Conservation (phyloP, 2,329 filamentous ascomycete genomes). For the Apiospora pterosperma region DNA sequence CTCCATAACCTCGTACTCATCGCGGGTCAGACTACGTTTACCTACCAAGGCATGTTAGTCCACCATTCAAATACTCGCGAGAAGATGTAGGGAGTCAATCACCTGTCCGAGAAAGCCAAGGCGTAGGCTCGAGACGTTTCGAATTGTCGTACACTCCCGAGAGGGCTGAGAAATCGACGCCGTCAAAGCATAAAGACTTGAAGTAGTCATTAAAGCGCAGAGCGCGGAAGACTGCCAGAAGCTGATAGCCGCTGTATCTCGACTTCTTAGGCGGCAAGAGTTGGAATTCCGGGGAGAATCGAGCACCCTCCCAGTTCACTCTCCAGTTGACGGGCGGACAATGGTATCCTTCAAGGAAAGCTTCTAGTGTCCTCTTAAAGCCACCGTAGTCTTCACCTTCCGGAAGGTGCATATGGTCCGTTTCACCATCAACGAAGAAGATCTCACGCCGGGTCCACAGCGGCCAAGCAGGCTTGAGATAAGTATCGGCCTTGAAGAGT, state of each 20-base stretch:
- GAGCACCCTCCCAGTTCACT: conserved; percentile 42
- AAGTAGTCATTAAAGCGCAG: conserved; percentile 59
- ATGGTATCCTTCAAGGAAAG: conserved; percentile 51
- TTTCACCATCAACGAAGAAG: conserved; percentile 50
- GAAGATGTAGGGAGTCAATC: conserved; percentile 13
- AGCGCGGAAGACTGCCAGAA: conserved; percentile 54
- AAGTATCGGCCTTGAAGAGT: conserved; percentile 51
- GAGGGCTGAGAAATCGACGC: conserved; percentile 46
- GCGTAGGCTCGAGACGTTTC: conserved; percentile 42
- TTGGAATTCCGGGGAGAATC: conserved; percentile 49
- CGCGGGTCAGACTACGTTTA: conserved; percentile 42
- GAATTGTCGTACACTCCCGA: conserved; percentile 39
- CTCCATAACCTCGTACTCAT: conserved; percentile 43
- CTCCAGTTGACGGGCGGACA: conserved; percentile 51
- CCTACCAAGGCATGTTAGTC: conserved; percentile 7
- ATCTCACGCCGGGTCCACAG: conserved; percentile 50
- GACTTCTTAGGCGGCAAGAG: conserved; percentile 40
- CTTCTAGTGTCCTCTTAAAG: conserved; percentile 50
- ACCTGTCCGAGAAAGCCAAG: conserved; percentile 52
- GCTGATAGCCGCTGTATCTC: conserved; percentile 46
- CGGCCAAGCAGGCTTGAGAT: conserved; percentile 56
- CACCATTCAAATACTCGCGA: no score
- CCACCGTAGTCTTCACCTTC: conserved; percentile 54
- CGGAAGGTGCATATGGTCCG: conserved; percentile 50
- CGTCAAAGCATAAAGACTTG: conserved; percentile 52